phyloP scores from a whole-genome alignment of 768 basidiomycete species.

The Boletus rufocinnamomeus region DNA sequence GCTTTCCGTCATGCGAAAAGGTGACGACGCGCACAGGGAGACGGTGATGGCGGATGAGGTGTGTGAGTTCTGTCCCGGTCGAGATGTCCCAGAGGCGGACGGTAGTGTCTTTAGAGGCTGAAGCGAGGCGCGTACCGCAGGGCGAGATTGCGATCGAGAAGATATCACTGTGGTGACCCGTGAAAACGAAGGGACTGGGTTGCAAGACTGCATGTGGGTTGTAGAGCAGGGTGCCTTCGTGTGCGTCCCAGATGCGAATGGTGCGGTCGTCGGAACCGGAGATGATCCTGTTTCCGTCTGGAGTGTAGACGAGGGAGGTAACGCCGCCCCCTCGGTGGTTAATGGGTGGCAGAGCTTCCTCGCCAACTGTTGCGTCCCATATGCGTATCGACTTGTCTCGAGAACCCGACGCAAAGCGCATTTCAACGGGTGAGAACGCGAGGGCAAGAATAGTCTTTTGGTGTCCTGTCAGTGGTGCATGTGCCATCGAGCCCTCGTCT shows the following conservation, averaged over 20 bases:
- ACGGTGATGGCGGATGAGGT: constrained; percentile 33
- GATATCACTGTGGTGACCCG: constrained; percentile 27
- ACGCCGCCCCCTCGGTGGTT: constrained; percentile 22
- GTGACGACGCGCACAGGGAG: constrained; percentile 26
- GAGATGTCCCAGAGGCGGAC: constrained; percentile 33
- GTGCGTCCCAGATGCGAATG: constrained; percentile 34
- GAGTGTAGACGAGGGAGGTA: constrained; percentile 30
- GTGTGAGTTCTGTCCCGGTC: constrained; percentile 21
- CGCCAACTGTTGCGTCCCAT: constrained; percentile 30
- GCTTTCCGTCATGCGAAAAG: constrained; percentile 32
- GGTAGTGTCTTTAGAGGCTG: constrained; percentile 34
- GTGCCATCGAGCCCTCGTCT: constrained; percentile 13
- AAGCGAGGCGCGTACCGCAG: constrained; percentile 30
- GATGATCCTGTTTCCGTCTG: constrained; percentile 31
- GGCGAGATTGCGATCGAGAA: constrained; percentile 35
- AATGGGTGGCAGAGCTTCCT: constrained; percentile 19
- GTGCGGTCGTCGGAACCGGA: constrained; percentile 35
- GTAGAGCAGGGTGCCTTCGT: constrained; percentile 20
- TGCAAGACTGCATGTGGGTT: constrained; percentile 6
- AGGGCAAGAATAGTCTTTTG: constrained; percentile 29
- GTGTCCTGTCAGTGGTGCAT: constrained; percentile 26
- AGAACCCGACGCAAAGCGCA: constrained; percentile 34
- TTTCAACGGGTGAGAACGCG: constrained; percentile 31
- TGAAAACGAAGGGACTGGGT: constrained; percentile 19
- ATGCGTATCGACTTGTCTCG: constrained; percentile 30